Evolutionary conservation across 1,284 basidiomycete genomes (phyloP), one percentile per base, ranked within the genome.

Genomic region (Mycena citricolor): DNA sequence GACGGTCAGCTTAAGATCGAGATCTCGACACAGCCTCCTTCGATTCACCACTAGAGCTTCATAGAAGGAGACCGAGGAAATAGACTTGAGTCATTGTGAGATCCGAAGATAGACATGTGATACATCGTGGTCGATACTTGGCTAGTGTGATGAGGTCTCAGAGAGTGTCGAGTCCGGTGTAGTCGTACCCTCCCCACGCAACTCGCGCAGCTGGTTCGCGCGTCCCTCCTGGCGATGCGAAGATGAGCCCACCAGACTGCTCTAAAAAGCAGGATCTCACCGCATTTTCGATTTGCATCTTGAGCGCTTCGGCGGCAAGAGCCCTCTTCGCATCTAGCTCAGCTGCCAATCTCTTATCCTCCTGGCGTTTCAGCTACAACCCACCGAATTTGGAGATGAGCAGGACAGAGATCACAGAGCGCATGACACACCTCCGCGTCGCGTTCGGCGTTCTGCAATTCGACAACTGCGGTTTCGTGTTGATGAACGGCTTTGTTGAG

Each of bases 401-500:
- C 6, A 14, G 8, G 8, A 10, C 1, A 12, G 7, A 20, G 16
- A 23, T 4, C 5, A n/a, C 3, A 19, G 17, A 16, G 17, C 7
- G 26, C n/a, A 21, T 10, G 17, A 34, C 44, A 31, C 34, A 73
- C 78, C 58, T 73, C 61, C 24, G 72, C 57, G 23, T 74, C 68
- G 39, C 68, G 65, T 53, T 72, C 66, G 3, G 75, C 73, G 40
- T 61, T 66, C 32, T 67, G 63, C 35, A 75, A 59, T 32, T 68
- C 56, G 5, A 71, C 57, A 31, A 71, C 48, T 8, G 76, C 74
- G 12, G 65, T 56, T 19, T 81, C 74, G 52, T 81, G 77, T 5
- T 64, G 57, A 42, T 77, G 70, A 11, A 68, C 66, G 4, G 74
- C 77, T 39, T 74, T 68, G 54, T 75, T 69, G 32, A 79, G 58